Conservation (phyloP, 139 green algal species). For the Medakamo hakoo region DNA sequence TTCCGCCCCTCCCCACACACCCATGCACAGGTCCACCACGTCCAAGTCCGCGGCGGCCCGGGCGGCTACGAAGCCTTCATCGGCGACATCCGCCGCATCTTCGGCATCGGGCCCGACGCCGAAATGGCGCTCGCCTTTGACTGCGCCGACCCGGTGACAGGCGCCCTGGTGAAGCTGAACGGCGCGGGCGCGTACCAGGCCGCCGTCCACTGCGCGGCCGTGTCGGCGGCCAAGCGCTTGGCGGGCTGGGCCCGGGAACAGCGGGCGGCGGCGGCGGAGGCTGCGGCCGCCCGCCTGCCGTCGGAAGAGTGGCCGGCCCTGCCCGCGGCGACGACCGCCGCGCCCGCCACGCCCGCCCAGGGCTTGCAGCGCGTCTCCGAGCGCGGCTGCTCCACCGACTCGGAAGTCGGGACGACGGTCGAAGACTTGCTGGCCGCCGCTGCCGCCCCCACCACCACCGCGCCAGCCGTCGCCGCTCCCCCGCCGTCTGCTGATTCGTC, state of each 20-base stretch:
- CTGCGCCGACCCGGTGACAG: slow-evolving; percentile 11
- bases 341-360: no score
- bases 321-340: no score
- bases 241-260: not conserved
- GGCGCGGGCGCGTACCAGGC: slow-evolving; percentile 29
- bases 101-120: slow-evolving; percentile 21
- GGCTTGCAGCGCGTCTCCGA: no score
- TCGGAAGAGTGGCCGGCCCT: no score
- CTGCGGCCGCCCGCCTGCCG: no score
- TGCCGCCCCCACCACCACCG: no score
- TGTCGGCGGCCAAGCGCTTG: slow-evolving; percentile 25
- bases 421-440: no score
- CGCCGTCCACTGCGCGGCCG: slow-evolving; percentile 29
- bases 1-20: no score
- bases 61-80: slow-evolving; percentile 14
- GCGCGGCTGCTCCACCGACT: no score
- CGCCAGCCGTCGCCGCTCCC: no score
- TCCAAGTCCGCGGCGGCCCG: slow-evolving; percentile 19
- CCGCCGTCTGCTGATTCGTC: no score
- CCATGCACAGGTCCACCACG: slow-evolving; percentile 18
- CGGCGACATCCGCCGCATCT: slow-evolving; percentile 11
- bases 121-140: slow-evolving; percentile 22
- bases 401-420: no score
- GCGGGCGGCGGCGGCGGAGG: not conserved
- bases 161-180: slow-evolving; percentile 24